These are phyloP conservation scores for Pestalotiopsis sp. DNA, from an alignment of 2,329 filamentous ascomycete genomes.

Conservation along the genomic window DNA sequence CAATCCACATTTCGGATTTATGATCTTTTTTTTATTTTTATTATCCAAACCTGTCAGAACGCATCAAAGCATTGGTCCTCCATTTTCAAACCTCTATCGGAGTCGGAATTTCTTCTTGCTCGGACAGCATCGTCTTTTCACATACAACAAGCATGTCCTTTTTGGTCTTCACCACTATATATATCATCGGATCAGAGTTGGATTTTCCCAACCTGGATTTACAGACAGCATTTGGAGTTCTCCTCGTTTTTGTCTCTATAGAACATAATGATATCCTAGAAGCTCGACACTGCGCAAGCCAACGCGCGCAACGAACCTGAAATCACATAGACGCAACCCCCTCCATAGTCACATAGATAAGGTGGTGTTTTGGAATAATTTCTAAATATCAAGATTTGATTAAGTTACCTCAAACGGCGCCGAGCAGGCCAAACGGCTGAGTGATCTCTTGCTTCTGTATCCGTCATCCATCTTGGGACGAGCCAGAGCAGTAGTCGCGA, in stretches of 20 bases:
- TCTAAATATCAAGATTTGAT: neutral
- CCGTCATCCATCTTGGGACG: too few species aligned
- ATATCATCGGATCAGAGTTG: neutral
- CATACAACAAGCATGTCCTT: neutral
- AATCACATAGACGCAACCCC: neutral
- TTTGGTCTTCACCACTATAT: neutral
- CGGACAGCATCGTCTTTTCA: neutral
- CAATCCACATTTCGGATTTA: neutral
- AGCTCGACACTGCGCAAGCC: neutral
- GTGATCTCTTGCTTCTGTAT: too few species aligned
- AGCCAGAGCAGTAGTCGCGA: too few species aligned
- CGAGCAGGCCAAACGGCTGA: too few species aligned
- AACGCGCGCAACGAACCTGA: neutral
- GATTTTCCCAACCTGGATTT: neutral
- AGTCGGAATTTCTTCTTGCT: neutral
- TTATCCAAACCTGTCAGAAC: neutral
- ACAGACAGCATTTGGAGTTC: neutral
- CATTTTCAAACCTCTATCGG: neutral
- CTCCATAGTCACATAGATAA: neutral
- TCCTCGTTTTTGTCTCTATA: neutral
- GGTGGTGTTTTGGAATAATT: neutral
- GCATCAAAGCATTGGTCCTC: neutral
- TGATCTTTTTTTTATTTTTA: neutral
- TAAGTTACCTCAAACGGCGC: neutral
- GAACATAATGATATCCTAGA: slow-evolving; percentile 8